Evolutionary conservation across 1,139 yeast species (phyloP).

Genomic region (Debaryomyces subglobosus): DNA sequence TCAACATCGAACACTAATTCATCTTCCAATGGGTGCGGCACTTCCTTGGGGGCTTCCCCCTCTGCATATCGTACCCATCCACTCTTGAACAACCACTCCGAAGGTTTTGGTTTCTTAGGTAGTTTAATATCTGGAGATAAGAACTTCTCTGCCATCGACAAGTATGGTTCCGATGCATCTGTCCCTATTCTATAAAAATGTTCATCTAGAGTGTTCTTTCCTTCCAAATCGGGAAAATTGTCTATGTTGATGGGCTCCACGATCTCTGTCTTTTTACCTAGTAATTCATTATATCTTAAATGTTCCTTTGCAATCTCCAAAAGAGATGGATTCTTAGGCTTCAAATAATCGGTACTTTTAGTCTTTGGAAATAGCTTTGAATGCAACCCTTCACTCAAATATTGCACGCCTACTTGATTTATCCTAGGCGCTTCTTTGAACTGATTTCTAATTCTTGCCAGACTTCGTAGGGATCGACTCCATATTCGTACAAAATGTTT

Average conservation of each 20-base stretch:
- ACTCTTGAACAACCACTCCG: constrained; percentile 55
- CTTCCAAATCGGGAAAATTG: constrained; percentile 68
- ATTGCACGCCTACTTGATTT: constrained; percentile 70
- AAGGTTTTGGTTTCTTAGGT: constrained; percentile 48
- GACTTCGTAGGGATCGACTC: background rate
- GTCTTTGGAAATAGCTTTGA: constrained; percentile 59
- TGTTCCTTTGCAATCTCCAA: constrained; percentile 64
- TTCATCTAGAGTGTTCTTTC: constrained; percentile 66
- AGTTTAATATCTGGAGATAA: constrained; percentile 29
- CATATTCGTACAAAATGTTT: background rate
- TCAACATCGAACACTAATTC: constrained; percentile 89
- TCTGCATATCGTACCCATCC: constrained; percentile 86
- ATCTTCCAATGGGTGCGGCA: constrained; percentile 66
- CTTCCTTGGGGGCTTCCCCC: constrained; percentile 56
- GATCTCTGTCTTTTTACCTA: constrained; percentile 77
- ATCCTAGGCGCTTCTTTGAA: constrained; percentile 49
- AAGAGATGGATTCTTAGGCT: constrained; percentile 38
- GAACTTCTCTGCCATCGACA: constrained; percentile 47
- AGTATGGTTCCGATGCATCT: constrained; percentile 63
- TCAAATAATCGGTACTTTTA: constrained; percentile 25
- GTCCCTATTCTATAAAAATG: constrained; percentile 80
- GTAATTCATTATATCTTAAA: constrained; percentile 62
- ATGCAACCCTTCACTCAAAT: constrained; percentile 62
- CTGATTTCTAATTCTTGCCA: background rate
- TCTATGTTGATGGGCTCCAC: constrained; percentile 62